Conservation (phyloP, 1,284 basidiomycete genomes). For the Xerocomus nothofagi region DNA sequence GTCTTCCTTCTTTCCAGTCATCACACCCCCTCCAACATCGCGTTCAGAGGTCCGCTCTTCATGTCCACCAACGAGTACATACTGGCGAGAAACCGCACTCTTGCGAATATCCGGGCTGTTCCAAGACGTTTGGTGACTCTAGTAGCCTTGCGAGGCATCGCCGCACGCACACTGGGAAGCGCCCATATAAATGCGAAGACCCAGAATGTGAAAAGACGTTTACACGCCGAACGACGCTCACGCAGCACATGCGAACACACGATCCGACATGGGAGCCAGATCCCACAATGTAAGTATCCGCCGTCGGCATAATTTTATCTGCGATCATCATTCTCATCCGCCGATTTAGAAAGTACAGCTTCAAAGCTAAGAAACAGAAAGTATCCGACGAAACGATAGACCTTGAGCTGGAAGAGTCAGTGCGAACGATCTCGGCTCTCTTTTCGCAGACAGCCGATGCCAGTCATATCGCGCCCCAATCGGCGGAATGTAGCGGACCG, state of each 20-base stretch:
- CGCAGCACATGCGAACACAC: conserved; percentile 80
- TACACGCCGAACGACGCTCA: conserved; percentile 76
- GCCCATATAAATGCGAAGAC: conserved; percentile 80
- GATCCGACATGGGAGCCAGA: conserved; percentile 80
- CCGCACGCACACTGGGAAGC: conserved; percentile 81
- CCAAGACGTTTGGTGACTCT: conserved; percentile 83
- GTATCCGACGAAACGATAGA: conserved; percentile 50
- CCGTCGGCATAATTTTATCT: conserved; percentile 2
- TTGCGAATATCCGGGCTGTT: conserved; percentile 83
- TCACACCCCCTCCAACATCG: conserved; percentile 13
- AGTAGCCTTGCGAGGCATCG: conserved; percentile 87
- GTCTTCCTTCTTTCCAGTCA: conserved; percentile 11
- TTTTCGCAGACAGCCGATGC: conserved; percentile 48
- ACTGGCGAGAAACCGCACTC: conserved; percentile 88
- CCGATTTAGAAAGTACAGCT: conserved; percentile 63
- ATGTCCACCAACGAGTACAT: conserved; percentile 84
- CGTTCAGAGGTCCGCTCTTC: conserved; percentile 75
- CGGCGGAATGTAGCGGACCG: conserved; percentile 21
- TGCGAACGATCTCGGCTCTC: conserved; percentile 67
- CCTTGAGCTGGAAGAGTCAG: conserved; percentile 61
- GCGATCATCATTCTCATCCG: conserved; percentile 13
- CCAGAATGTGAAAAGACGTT: conserved; percentile 82
- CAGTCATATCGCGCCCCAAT: conserved; percentile 27
- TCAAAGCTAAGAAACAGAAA: conserved; percentile 68
- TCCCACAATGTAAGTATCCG: conserved; percentile 66